Evolutionary conservation across 2,329 filamentous ascomycete species (phyloP).

Genomic region (Mycogone perniciosa): DNA sequence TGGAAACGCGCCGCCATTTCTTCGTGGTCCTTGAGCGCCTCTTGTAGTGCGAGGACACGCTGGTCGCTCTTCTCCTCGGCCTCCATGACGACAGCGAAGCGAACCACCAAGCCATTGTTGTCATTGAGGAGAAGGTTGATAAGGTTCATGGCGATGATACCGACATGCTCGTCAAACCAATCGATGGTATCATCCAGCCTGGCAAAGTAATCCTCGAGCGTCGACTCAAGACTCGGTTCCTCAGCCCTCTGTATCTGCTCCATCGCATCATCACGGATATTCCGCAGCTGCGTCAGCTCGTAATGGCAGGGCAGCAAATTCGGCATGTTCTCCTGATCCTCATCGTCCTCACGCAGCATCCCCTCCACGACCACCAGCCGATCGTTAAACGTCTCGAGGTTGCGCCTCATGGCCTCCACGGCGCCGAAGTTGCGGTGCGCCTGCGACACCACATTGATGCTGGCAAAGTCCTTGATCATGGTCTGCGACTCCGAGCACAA

Average conservation of each 20-base stretch:
- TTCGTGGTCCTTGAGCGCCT: constrained; percentile 91
- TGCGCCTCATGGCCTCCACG: constrained; percentile 86
- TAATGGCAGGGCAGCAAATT: constrained; percentile 87
- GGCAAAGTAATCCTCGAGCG: constrained; percentile 83
- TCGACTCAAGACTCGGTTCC: constrained; percentile 69
- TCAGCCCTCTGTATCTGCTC: constrained; percentile 81
- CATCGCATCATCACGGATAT: constrained; percentile 94
- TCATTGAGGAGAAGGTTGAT: constrained; percentile 81
- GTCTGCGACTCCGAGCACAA: constrained; percentile 95
- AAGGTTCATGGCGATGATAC: constrained; percentile 79
- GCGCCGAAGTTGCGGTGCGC: constrained; percentile 95
- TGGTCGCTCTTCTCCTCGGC: constrained; percentile 96
- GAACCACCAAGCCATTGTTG: constrained; percentile 83
- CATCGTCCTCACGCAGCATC: constrained; percentile 76
- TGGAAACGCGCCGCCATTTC: constrained; percentile 91
- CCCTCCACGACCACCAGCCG: constrained; percentile 69
- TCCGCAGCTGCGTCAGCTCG: constrained; percentile 82
- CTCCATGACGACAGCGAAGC: constrained; percentile 85
- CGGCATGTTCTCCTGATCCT: constrained; percentile 81
- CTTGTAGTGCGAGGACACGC: constrained; percentile 82
- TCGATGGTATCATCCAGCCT: constrained; percentile 81
- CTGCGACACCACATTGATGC: constrained; percentile 85
- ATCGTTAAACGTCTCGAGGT: constrained; percentile 80
- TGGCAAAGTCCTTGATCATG: constrained; percentile 94
- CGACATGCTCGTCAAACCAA: constrained; percentile 94